Evolutionary conservation across 441 rosid species (phyloP).

Genomic region (Cnidoscolus chayamansa): DNA sequence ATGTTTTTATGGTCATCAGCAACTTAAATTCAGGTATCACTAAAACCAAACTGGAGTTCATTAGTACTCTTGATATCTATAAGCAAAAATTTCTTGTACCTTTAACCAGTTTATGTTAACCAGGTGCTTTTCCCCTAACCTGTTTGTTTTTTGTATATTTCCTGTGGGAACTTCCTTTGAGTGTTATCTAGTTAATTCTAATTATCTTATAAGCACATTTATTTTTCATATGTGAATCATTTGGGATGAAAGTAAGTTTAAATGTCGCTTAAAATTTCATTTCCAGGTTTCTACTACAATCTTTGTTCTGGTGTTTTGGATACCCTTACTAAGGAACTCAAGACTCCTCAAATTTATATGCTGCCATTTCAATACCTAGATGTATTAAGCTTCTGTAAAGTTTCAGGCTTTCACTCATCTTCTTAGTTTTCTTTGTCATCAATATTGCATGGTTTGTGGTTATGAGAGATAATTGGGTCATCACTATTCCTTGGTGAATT

Average conservation of each 20-base stretch:
- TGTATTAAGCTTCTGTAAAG: slow-evolving; percentile 57
- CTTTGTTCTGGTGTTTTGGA: slow-evolving; percentile 62
- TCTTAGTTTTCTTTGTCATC: slow-evolving; percentile 64
- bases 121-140: background rate
- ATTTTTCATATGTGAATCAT: background rate
- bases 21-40: background rate
- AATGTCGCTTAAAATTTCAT: slow-evolving; percentile 7
- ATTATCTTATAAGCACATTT: background rate
- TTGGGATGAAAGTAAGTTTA: background rate
- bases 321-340: slow-evolving; percentile 60
- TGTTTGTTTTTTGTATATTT: too few relatives aligned
- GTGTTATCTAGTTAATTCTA: too few relatives aligned
- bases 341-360: slow-evolving; percentile 68
- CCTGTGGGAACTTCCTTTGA: too few relatives aligned
- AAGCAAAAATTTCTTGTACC: background rate
- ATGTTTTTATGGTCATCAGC: too few relatives aligned
- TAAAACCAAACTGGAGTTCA: background rate
- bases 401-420: slow-evolving; percentile 61
- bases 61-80: background rate
- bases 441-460: slow-evolving; percentile 69
- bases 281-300: slow-evolving; percentile 48
- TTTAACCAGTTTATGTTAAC: background rate
- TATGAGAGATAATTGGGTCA: too few relatives aligned
- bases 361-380: slow-evolving; percentile 74
- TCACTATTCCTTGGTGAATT: background rate